These are phyloP conservation scores for Vicia sativa DNA, from an alignment of 306 rosid species.

Conservation along the genomic window DNA sequence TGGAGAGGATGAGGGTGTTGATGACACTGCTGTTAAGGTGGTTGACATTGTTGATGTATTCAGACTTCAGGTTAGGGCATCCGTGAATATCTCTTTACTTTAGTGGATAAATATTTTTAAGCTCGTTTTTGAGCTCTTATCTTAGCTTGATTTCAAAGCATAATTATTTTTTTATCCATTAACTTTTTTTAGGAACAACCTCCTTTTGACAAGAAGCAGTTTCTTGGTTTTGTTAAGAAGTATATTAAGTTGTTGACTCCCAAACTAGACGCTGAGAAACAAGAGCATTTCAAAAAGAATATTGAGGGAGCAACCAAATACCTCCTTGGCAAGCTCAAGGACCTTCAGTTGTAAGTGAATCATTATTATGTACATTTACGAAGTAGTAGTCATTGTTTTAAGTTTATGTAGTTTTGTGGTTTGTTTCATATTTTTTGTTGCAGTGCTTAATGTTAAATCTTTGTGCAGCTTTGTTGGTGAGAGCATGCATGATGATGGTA, in stretches of 20 bases:
- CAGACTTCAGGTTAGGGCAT: conserved; percentile 43
- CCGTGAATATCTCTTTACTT: not conserved
- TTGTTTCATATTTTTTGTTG: not conserved
- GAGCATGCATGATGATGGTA: conserved; percentile 76
- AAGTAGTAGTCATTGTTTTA: not conserved
- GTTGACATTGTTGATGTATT: conserved; percentile 48
- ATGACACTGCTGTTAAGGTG: conserved; percentile 67
- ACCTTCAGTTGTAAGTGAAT: conserved; percentile 74
- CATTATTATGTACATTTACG: not conserved
- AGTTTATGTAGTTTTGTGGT: not conserved
- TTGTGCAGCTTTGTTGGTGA: conserved; percentile 79
- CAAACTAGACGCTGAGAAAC: conserved; percentile 57
- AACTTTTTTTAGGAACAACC: conserved; percentile 75
- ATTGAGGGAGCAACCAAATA: conserved; percentile 80
- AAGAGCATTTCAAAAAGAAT: conserved; percentile 59
- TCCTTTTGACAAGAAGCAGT: conserved; percentile 73
- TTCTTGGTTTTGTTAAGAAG: conserved; percentile 62
- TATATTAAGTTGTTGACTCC: conserved; percentile 68
- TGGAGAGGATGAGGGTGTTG: conserved; percentile 80
- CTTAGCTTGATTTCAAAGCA: not conserved
- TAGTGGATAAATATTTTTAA: not conserved
- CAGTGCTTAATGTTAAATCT: not conserved
- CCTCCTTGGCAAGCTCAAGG: conserved; percentile 64
- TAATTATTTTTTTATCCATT: not conserved
- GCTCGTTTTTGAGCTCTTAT: not conserved